Base-by-base conservation (phyloP, 1,284 basidiomycete genomes). In the Termitomyces sp. region DNA sequence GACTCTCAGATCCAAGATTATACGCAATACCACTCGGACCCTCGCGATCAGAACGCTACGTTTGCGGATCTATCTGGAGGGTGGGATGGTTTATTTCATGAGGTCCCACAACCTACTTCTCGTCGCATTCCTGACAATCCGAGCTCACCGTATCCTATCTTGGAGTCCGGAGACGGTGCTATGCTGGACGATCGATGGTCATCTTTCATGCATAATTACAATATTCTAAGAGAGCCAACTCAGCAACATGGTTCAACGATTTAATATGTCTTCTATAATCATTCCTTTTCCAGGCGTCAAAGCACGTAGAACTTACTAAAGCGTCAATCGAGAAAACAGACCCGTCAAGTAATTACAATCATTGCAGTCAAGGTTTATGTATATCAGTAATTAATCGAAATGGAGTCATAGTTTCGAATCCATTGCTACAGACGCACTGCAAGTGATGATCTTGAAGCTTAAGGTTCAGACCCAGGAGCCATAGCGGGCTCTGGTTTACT, bases 141-240 rank as follows among this genome's bases (percentile, higher is more conserved):
- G 17, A 21, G 38, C 7, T 40, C 54, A 24, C 36, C 36, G 31
- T 55, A 56, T 42, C 47, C 33, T 42, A 41, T 42, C 24, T 44
- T 57, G 15, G 46, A 46, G 28, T 51, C 50, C 8, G 62, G 57
- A n/a, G 62, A 61, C 17, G 61, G 52, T 13, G 36, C 60, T 21
- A 72, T 70, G 65, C 55, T 72, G 58, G 70, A 75, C 56, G 71
- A 75, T 54, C 63, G 67, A 34, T 76, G 75, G 72, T 66, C 66
- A 3, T 71, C 68, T 15, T 71, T 73, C 55, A 71, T 72, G 68
- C 63, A 70, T 43, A 68, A 69, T 56, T 69, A 71, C 57, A 65
- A 61, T 33, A 61, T 71, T 12, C 36, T 68, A 52, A 56, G 59
- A 24, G 58, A 64, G 21, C 59, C 62, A 31, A 30, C 39, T 38